A percentile compares a stretch with the other conserved stretches of the same genome.
phyloP scores from a whole-genome alignment of 2,329 filamentous ascomycete genomes.

The Pyrenophora teres region DNA sequence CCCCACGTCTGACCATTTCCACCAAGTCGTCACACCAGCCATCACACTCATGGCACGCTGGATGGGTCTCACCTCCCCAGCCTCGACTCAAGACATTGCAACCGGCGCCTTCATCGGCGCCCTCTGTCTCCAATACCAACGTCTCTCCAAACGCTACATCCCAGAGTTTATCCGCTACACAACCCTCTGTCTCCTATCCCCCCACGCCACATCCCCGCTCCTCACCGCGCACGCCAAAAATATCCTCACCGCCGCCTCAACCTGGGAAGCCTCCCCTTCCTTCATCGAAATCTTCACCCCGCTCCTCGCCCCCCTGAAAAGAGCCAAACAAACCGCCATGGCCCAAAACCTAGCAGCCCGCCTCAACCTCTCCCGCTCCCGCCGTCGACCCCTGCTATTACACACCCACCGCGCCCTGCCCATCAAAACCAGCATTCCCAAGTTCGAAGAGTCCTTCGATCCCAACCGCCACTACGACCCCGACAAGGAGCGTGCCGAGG shows the following conservation, averaged over 20 bases:
- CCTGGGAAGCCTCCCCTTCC: slow-evolving; percentile 74
- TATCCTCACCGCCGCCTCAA: slow-evolving; percentile 68
- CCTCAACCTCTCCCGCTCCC: slow-evolving; percentile 65
- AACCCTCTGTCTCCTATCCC: slow-evolving; percentile 67
- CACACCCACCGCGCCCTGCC: slow-evolving; percentile 88
- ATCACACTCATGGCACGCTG: slow-evolving; percentile 83
- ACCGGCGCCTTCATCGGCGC: slow-evolving; percentile 80
- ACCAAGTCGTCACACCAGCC: slow-evolving; percentile 89
- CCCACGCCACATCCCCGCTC: slow-evolving; percentile 51
- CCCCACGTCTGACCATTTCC: slow-evolving; percentile 96
- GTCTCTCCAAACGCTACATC: slow-evolving; percentile 81
- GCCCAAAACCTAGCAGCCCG: slow-evolving; percentile 66
- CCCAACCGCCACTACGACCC: slow-evolving; percentile 97
- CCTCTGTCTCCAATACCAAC: slow-evolving; percentile 80
- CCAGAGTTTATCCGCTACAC: slow-evolving; percentile 86
- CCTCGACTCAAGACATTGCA: slow-evolving; percentile 67
- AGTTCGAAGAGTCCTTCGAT: slow-evolving; percentile 95
- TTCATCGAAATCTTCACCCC: slow-evolving; percentile 81
- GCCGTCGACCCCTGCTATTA: slow-evolving; percentile 79
- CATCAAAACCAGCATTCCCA: slow-evolving; percentile 86
- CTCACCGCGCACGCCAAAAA: slow-evolving; percentile 67
- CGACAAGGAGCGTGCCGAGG: slow-evolving; percentile 83
- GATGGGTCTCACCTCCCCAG: slow-evolving; percentile 75
- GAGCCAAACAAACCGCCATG: slow-evolving; percentile 49
- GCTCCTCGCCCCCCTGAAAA: slow-evolving; percentile 45